Evolutionary conservation across 345 rosid species (phyloP).

Genomic region (Pseudoturritis turrita): DNA sequence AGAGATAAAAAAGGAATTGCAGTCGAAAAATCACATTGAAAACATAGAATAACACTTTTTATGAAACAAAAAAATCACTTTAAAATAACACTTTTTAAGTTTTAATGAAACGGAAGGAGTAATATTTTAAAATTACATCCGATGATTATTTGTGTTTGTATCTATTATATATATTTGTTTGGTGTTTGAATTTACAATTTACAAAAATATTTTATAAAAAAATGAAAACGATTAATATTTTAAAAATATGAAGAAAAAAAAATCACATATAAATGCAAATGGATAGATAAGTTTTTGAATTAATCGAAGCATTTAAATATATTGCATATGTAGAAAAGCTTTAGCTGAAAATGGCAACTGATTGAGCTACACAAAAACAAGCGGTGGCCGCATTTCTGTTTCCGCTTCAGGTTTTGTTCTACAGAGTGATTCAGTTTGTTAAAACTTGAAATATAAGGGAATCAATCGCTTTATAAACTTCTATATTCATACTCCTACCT

Average conservation of each 20-base stretch:
- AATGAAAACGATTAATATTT: too few relatives aligned
- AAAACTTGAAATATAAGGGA: conserved; percentile 14
- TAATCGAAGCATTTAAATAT: not conserved
- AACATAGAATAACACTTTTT: too few relatives aligned
- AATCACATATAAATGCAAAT: not conserved
- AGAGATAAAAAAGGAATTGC: too few relatives aligned
- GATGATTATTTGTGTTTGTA: too few relatives aligned
- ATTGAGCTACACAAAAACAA: not conserved
- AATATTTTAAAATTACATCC: too few relatives aligned
- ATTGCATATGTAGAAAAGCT: not conserved
- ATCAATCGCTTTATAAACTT: not conserved
- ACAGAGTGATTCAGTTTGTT: conserved; percentile 13
- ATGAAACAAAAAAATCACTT: too few relatives aligned
- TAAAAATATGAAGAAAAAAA: too few relatives aligned
- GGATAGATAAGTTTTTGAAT: not conserved
- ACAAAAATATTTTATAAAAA: too few relatives aligned
- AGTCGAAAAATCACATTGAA: too few relatives aligned
- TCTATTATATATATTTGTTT: too few relatives aligned
- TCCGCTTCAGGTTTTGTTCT: not conserved
- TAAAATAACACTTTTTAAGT: too few relatives aligned
- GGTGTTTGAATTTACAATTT: not conserved
- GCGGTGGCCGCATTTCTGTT: not conserved
- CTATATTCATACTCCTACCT: not conserved
- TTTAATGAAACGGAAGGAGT: too few relatives aligned
- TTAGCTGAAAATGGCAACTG: not conserved